phyloP scores from a whole-genome alignment of 192 early-diverging fungal species.

The Lobosporangium transversale region DNA sequence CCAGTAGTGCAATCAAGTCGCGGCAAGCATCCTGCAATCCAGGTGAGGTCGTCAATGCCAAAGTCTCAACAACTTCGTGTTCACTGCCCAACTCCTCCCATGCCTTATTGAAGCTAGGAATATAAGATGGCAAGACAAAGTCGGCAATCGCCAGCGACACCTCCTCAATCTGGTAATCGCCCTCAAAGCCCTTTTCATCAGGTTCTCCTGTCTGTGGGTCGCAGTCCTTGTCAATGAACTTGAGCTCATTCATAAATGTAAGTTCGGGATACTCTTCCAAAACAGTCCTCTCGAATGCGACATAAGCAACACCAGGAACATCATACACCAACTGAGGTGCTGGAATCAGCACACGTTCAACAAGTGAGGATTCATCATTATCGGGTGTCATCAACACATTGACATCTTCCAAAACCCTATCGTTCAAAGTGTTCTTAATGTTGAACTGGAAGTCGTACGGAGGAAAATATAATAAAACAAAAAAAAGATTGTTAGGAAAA shows the following conservation, averaged over 20 bases:
- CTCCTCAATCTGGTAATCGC: slow-evolving; percentile 94
- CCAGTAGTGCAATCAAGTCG: slow-evolving; percentile 80
- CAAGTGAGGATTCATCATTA: slow-evolving; percentile 65
- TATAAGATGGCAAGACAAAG: slow-evolving; percentile 89
- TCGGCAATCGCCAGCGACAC: slow-evolving; percentile 86
- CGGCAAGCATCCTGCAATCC: slow-evolving; percentile 79
- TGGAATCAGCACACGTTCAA: slow-evolving; percentile 77
- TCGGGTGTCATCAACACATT: slow-evolving; percentile 82
- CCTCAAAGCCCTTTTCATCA: slow-evolving; percentile 94
- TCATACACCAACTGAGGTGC: slow-evolving; percentile 80
- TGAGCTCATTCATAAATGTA: slow-evolving; percentile 87
- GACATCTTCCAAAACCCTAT: slow-evolving; percentile 92
- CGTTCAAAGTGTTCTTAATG: slow-evolving; percentile 94
- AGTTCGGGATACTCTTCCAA: slow-evolving; percentile 67
- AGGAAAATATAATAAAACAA: too few species aligned
- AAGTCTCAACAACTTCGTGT: slow-evolving; percentile 87
- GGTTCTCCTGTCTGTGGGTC: slow-evolving; percentile 93
- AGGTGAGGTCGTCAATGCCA: slow-evolving; percentile 81
- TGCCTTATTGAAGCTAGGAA: slow-evolving; percentile 77
- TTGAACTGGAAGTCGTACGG: slow-evolving; percentile 70
- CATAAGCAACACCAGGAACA: slow-evolving; percentile 81
- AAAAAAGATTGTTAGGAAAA: too few species aligned
- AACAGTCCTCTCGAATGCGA: slow-evolving; percentile 81
- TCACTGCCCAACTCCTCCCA: slow-evolving; percentile 84
- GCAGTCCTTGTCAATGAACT: slow-evolving; percentile 94